Conservation (phyloP, 208 protist species). For the Entamoeba moshkovskii region DNA sequence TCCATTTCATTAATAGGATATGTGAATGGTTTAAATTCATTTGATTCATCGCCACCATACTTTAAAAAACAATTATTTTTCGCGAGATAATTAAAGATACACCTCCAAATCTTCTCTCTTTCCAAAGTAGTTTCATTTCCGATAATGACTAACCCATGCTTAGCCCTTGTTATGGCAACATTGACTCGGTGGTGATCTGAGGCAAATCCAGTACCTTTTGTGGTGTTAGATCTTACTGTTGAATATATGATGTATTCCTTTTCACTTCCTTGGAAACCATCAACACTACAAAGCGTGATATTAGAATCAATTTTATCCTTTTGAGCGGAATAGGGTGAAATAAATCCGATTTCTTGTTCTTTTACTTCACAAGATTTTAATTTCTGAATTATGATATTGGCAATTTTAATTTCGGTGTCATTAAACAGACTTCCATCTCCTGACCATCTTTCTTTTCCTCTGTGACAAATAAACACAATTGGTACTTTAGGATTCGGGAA, state of each 20-base stretch:
- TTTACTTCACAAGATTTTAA: conserved; percentile 51
- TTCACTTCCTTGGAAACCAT: conserved; percentile 84
- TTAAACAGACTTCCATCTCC: conserved; percentile 80
- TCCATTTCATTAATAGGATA: too few relatives aligned
- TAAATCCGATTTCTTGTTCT: conserved; percentile 70
- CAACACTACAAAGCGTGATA: conserved; percentile 56
- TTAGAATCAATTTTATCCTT: conserved; percentile 62
- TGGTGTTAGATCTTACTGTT: conserved; percentile 77
- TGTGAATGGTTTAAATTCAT: too few relatives aligned
- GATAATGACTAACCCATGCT: conserved; percentile 76
- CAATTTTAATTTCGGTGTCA: conserved; percentile 56
- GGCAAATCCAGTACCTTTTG: conserved; percentile 78
- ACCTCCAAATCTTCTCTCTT: conserved; percentile 10
- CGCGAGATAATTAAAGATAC: too few relatives aligned
- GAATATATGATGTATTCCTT: conserved; percentile 91
- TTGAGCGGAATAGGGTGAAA: conserved; percentile 89
- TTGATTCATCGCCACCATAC: too few relatives aligned
- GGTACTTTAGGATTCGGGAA: conserved; percentile 65
- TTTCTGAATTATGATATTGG: conserved; percentile 69
- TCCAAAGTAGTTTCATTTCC: conserved; percentile 70
- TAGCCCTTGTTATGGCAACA: conserved; percentile 81
- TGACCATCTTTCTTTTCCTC: conserved; percentile 67
- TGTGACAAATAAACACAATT: conserved; percentile 75
- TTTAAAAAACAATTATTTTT: too few relatives aligned
- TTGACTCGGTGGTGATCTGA: conserved; percentile 77